Evolutionary conservation across 1,284 basidiomycete genomes (phyloP).

Genomic region (Papiliotrema nemorosa): DNA sequence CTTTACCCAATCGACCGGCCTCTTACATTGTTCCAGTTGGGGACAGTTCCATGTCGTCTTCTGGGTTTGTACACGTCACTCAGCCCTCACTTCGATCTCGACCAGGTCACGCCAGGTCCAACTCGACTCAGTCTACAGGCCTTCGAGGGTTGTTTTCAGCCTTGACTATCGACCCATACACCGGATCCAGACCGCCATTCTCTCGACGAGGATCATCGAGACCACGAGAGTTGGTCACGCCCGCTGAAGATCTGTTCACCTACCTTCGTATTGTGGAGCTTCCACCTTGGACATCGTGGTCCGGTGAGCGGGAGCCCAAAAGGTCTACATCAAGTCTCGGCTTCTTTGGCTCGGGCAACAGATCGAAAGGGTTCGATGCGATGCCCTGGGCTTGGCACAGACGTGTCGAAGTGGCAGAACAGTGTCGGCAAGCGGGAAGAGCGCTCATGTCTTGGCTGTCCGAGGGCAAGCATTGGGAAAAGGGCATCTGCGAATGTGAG

Average conservation of each 20-base stretch:
- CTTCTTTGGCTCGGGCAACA: neutral
- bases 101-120: neutral
- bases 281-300: slow-evolving; percentile 36
- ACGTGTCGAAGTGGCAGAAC: slow-evolving; percentile 19
- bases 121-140: slow-evolving; percentile 1
- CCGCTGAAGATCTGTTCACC: slow-evolving; percentile 34
- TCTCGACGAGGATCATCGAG: neutral
- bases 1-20: slow-evolving; percentile 3
- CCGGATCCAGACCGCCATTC: neutral
- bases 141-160: slow-evolving; percentile 30
- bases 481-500: slow-evolving; percentile 24
- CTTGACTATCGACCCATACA: slow-evolving; percentile 15
- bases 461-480: slow-evolving; percentile 17
- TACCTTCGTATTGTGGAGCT: slow-evolving; percentile 31
- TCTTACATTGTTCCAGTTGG: slow-evolving; percentile 2
- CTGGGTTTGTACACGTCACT: neutral
- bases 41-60: neutral
- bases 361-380: slow-evolving; percentile 23
- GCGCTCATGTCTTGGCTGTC: slow-evolving; percentile 20
- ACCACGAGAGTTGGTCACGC: slow-evolving; percentile 10
- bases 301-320: slow-evolving; percentile 5
- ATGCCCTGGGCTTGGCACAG: slow-evolving; percentile 37
- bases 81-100: neutral
- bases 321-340: neutral
- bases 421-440: slow-evolving; percentile 10